Base-by-base conservation (phyloP, 2,329 filamentous ascomycete species). In the Diaporthe batatas region DNA sequence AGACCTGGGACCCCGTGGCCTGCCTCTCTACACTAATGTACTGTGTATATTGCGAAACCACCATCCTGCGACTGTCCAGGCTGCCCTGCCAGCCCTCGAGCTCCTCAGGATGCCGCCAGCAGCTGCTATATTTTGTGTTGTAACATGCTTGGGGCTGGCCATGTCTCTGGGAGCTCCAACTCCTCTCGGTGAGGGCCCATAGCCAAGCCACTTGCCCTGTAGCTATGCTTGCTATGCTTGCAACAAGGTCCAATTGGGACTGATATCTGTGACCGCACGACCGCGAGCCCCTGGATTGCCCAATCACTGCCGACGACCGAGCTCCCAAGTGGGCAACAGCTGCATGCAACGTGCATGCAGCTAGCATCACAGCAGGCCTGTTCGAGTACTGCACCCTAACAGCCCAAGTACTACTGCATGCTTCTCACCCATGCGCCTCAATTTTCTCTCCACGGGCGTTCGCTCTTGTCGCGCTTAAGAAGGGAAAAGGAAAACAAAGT, bases 261-360 rank as follows among this genome's bases (percentile, higher is more conserved):
- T 65, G 44, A 51, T 44, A 25, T 25, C 62, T 65, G 44, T 21
- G 29, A 34, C 18, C 23, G 62, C 29, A 39, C 44, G n/a, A 67
- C 47, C 25, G 51, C 32, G 47, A 39, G 10, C n/a, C 32, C 29
- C 23, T 21, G 47, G 53, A 67, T 67, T 67, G 62, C 47, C 62
- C 62, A 67, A 67, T 67, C 62, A 53, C 62, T 21, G 44, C n/a
- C 47, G 21, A 18, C 62, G 47, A 53, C 47, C 32, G 47, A 67
- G 62, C 62, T 53, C 32, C 62, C 32, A n/a, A 29, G 62, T 53
- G 62, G 62, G 62, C 62, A 53, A 39, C 47, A 53, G 62, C 62
- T 67, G 44, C 47, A 67, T 67, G 62, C 62, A 67, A 47, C 44
- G 36, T 67, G 62, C 62, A 67, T 67, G 62, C 62, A 67, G 62